A percentile compares a stretch with the other conserved stretches of the same genome.
These are phyloP conservation scores for Aschersonia sp. DNA, from an alignment of 2,329 filamentous ascomycete species.

Conservation along the genomic window DNA sequence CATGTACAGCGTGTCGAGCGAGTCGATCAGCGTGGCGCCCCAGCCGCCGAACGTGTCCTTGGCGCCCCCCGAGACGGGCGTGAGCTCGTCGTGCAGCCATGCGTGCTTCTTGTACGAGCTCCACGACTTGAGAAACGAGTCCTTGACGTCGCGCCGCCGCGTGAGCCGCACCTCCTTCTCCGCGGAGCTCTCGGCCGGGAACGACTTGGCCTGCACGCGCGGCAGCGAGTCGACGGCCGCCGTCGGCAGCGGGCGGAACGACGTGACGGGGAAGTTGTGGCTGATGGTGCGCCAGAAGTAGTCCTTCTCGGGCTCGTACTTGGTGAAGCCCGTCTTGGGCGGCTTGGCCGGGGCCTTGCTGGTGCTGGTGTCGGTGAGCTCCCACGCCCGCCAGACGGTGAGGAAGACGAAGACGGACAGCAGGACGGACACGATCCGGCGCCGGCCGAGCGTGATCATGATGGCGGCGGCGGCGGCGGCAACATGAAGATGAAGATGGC, in stretches of 20 bases:
- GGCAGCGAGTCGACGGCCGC: conserved; percentile 4
- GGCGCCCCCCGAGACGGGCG: conserved; percentile 29
- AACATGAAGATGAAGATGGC: too few relatives aligned
- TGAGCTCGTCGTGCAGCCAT: conserved; percentile 37
- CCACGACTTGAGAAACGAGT: conserved; percentile 29
- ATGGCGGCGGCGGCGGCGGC: neutral
- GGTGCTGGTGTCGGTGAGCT: conserved; percentile 1
- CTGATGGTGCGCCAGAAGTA: conserved; percentile 10
- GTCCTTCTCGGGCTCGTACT: conserved; percentile 5
- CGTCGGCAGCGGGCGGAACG: conserved; percentile 4
- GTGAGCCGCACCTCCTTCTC: conserved; percentile 15
- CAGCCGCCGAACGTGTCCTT: conserved; percentile 37
- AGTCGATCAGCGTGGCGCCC: conserved; percentile 45
- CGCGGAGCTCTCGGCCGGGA: conserved; percentile 5
- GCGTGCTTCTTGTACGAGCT: conserved; percentile 34
- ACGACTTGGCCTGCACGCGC: conserved; percentile 3
- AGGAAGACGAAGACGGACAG: conserved; percentile 3
- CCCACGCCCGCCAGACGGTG: conserved; percentile 3
- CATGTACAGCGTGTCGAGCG: conserved; percentile 47
- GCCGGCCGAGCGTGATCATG: conserved; percentile 4
- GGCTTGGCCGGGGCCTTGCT: neutral
- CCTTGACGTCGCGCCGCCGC: conserved; percentile 24
- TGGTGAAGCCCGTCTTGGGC: conserved; percentile 1
- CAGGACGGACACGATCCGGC: conserved; percentile 2
- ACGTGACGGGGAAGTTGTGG: conserved; percentile 6